These are phyloP conservation scores for Yamadazyma dendronema DNA, from an alignment of 1,139 yeast genomes.

Conservation along the genomic window DNA sequence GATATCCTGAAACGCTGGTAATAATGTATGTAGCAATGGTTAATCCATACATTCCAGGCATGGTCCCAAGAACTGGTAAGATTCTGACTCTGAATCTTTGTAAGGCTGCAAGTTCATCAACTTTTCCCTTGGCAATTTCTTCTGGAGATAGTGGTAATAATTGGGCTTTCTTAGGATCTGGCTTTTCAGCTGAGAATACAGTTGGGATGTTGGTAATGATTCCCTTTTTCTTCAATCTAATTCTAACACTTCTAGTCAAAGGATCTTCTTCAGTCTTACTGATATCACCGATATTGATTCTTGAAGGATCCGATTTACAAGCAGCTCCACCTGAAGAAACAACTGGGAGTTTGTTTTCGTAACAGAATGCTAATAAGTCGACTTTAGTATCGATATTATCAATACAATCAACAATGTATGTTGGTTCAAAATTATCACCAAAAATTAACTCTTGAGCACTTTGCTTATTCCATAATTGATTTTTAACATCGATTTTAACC, in stretches of 20 bases:
- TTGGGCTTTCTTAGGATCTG: slow-evolving; percentile 90
- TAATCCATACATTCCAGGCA: slow-evolving; percentile 95
- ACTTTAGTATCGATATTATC: slow-evolving; percentile 95
- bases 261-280: slow-evolving; percentile 85
- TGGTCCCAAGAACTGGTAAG: slow-evolving; percentile 90
- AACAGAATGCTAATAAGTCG: slow-evolving; percentile 75
- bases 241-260: slow-evolving; percentile 80
- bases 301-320: slow-evolving; percentile 54
- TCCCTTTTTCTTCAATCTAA: slow-evolving; percentile 78
- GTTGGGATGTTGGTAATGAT: slow-evolving; percentile 76
- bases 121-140: slow-evolving; percentile 76
- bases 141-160: slow-evolving; percentile 79
- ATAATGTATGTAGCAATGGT: slow-evolving; percentile 82
- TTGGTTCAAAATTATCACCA: slow-evolving; percentile 56
- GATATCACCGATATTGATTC: slow-evolving; percentile 44
- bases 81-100: slow-evolving; percentile 90
- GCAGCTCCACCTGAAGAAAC: slow-evolving; percentile 97
- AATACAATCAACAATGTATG: slow-evolving; percentile 86
- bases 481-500: slow-evolving; percentile 75
- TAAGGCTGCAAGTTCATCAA: slow-evolving; percentile 82
- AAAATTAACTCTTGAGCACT: slow-evolving; percentile 59
- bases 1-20: slow-evolving; percentile 81
- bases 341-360: slow-evolving; percentile 56
- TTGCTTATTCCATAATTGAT: slow-evolving; percentile 72
- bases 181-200: slow-evolving; percentile 92